Base-by-base conservation (phyloP, 768 basidiomycete species). In the Pleurotus platypus region DNA sequence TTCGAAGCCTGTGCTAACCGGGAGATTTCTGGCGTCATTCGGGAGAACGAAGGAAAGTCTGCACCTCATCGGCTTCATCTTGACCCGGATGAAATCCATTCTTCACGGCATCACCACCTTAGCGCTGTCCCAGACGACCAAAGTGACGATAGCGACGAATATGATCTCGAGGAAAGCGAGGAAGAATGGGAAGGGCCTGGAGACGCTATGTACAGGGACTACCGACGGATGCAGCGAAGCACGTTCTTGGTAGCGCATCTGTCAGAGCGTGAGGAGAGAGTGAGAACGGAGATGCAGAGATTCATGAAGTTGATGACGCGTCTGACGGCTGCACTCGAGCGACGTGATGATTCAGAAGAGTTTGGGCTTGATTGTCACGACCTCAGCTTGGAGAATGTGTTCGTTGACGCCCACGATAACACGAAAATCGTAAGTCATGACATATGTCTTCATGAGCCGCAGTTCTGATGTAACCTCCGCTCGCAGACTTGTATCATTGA, bases 311-410 rank as follows among this genome's bases (percentile, higher is more conserved):
- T 91, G 64, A 89, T 92, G 88, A 83, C 85, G 60, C 69, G 74
- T 46, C 70, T 89, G 38, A 66, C 50, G 6, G 66, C 71, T 43
- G 66, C 66, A 42, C 69, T 71, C 49, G 54, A 63, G 7, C 60
- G 67, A 53, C 64, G 61, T 24, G 72, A 67, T 16, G 69, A 63
- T 8, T 64, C 66, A 18, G 89, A 89, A 67, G 81, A 85, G 64
- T 92, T 94, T 66, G 84, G 86, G 2, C 69, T 94, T 50, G 92
- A 94, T 64, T 88, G 87, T 64, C 93, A 94, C 61, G 93, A 94
- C 66, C 69, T 94, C 46, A 93, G 89, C 63, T 67, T 91, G 65
- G 89, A 91, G 70, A 94, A 93, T 65, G 73, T 93, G 7, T 93
- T 94, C 60, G 91, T 94, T 16, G 89, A 92, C 66, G 77, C 76